Conservation (phyloP, 2,329 filamentous ascomycete species). For the Ophiostoma piceae region DNA sequence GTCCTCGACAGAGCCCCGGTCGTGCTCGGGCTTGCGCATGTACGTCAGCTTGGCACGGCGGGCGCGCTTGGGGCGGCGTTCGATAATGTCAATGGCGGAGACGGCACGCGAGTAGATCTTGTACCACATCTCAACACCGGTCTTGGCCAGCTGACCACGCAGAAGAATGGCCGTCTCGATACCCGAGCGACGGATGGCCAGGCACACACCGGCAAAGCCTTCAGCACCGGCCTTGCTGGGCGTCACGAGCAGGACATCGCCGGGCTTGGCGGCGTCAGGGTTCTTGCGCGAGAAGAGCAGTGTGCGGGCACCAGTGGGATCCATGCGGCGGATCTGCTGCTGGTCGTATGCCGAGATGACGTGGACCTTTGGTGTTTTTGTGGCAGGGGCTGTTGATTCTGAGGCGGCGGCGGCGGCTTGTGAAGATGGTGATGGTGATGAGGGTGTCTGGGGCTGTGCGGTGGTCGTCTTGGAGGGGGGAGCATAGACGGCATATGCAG, state of each 20-base stretch:
- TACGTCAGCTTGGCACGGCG: conserved; percentile 84
- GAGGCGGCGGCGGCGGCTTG: conserved; percentile 16
- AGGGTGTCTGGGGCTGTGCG: conserved; percentile 19
- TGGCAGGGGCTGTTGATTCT: conserved; percentile 11
- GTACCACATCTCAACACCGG: conserved; percentile 95
- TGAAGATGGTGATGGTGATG: conserved; percentile 19
- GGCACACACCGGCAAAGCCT: conserved; percentile 81
- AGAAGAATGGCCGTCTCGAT: conserved; percentile 84
- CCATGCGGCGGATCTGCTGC: conserved; percentile 67
- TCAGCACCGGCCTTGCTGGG: conserved; percentile 73
- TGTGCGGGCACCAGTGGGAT: conserved; percentile 77
- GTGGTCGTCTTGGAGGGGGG: conserved; percentile 21
- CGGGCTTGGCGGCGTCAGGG: conserved; percentile 71
- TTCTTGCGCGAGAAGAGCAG: conserved; percentile 75
- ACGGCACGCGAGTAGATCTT: conserved; percentile 92
- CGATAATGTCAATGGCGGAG: conserved; percentile 86
- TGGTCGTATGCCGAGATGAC: conserved; percentile 63
- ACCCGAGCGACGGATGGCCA: conserved; percentile 82
- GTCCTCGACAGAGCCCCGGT: conserved; percentile 78
- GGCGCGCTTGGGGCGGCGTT: conserved; percentile 76
- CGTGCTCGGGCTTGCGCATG: conserved; percentile 82
- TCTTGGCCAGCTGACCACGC: conserved; percentile 76
- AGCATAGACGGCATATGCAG: conserved; percentile 48
- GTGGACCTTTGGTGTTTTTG: conserved; percentile 35
- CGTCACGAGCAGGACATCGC: conserved; percentile 87